Base-by-base conservation (phyloP, 495 filamentous ascomycete genomes). In the Hypoxylon fragiforme region DNA sequence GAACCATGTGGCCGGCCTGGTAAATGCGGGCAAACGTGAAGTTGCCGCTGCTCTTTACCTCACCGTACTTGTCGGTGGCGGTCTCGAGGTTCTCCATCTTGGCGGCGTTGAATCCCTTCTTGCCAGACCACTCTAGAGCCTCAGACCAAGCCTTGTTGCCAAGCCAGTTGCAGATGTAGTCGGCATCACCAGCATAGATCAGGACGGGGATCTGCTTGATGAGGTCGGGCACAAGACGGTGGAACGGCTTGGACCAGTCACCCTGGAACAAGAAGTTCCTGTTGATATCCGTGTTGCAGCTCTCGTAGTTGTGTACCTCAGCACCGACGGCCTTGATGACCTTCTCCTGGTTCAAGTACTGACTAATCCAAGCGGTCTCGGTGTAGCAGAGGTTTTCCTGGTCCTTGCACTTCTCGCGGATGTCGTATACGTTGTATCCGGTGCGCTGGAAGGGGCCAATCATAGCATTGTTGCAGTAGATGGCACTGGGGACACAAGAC, bases 271-370 rank as follows among this genome's bases (percentile, higher is more conserved):
- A 75, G 82, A 98, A 98, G 80, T 96, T 96, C 53, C 95, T 82
- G 81, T 97, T 98, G 77, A 98, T 95, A 74, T 98, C 91, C 52
- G 94, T 94, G 80, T 98, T 98, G 84, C 95, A 98, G 71, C 86
- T 89, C 51, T 97, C 91, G 62, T 96, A 98, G 60, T 81, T 82
- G 34, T 82, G 76, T 16, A 97, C 91, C 70, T 98, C 94, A 37
- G 87, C 92, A 45, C 94, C 94, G 13, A 97, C 79, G 18, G 92
- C 90, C 58, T 91, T 80, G 74, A 88, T 85, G 38, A 97, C 92
- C 7, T 87, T 78, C 16, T 76, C 57, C 76, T 91, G 78, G 79
- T 96, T 95, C 41, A 98, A 78, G 73, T 90, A 98, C 12, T 88
- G 74, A 71, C 79, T 85, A 65, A 98, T 92, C 74, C 84, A 98